Base-by-base conservation (phyloP, 1,139 yeast genomes). In the Pichia sp. region DNA sequence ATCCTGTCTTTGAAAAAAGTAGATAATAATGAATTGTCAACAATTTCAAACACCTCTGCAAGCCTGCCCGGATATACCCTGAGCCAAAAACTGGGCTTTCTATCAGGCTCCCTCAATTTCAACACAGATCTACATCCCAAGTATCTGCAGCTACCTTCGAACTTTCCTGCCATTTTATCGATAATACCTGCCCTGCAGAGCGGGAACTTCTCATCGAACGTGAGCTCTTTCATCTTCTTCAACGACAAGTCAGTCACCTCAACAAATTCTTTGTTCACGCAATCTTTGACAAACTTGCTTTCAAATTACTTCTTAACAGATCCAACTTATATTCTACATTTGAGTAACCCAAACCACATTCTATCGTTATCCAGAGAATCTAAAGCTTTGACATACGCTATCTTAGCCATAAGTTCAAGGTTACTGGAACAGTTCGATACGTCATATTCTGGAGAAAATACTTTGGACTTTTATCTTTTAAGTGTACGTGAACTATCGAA, bases 331-430 rank as follows among this genome's bases (percentile, higher is more conserved):
- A 47, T 56, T 15, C 26, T 56, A 34, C 59, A 56, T 34, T 34
- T 56, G 6, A 40, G 26, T 29, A 56, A 56, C 19, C 54, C 59
- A 47, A 52, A 48, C 26, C 52, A 54, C 40, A 49, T 56, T n/a
- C 36, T 56, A 5, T 50, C 54, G 13, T 36, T 66, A 56, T 62
- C 68, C 8, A 57, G 60, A 36, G 57, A 54, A 26, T 66, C 62
- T 49, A 61, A 65, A 10, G 61, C 67, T 15, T 55, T 68, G 31
- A 61, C 64, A 31, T 67, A 60, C 51, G 65, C 70, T 4, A 54
- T 64, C 4, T 51, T 67, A 53, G 70, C 70, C 2, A 54, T 67
- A 5, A 57, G 68, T 23, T 65, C 70, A 10, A 59, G 69, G 49
- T 61, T 64, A 32, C 52, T 67, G 34, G 69, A 67, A 47, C 62